These are phyloP conservation scores for Zymoseptoria ardabiliae DNA, from an alignment of 2,329 filamentous ascomycete species.

Conservation along the genomic window DNA sequence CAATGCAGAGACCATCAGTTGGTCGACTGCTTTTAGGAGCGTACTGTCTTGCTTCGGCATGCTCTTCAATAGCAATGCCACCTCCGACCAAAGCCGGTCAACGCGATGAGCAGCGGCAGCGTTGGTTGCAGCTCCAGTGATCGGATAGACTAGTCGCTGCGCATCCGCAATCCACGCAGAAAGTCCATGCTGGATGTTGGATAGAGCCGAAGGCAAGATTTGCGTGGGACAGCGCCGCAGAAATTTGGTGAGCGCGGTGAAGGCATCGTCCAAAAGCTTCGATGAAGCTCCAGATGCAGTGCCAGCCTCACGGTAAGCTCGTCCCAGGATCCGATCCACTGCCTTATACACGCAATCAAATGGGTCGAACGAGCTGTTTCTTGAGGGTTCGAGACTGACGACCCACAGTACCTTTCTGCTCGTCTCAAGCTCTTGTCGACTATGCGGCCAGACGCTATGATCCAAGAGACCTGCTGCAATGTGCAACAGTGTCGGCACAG, in stretches of 20 bases:
- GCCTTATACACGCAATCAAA: conserved; percentile 61
- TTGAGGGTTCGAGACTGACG: conserved; percentile 34
- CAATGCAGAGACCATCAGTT: conserved; percentile 47
- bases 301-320: conserved; percentile 42
- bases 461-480: conserved; percentile 14
- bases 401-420: conserved; percentile 62
- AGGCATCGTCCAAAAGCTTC: conserved; percentile 3
- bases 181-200: conserved; percentile 56
- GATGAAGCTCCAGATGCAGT: background rate
- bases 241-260: conserved; percentile 19
- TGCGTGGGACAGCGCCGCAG: conserved; percentile 35
- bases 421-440: conserved; percentile 57
- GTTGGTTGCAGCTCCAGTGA: background rate
- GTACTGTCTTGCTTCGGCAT: conserved; percentile 52
- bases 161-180: conserved; percentile 57
- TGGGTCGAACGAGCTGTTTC: conserved; percentile 45
- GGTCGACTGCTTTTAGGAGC: conserved; percentile 48
- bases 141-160: conserved; percentile 14
- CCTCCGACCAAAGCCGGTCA: conserved; percentile 32
- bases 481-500: conserved; percentile 11
- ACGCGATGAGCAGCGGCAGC: conserved; percentile 24
- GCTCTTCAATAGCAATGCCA: conserved; percentile 48
- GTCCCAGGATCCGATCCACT: conserved; percentile 46
- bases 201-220: conserved; percentile 50
- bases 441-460: conserved; percentile 45